Percentiles rank a stretch among this genome's conserved stretches.
Conservation (phyloP, 2,329 filamentous ascomycete species). For the Alternaria sp. region DNA sequence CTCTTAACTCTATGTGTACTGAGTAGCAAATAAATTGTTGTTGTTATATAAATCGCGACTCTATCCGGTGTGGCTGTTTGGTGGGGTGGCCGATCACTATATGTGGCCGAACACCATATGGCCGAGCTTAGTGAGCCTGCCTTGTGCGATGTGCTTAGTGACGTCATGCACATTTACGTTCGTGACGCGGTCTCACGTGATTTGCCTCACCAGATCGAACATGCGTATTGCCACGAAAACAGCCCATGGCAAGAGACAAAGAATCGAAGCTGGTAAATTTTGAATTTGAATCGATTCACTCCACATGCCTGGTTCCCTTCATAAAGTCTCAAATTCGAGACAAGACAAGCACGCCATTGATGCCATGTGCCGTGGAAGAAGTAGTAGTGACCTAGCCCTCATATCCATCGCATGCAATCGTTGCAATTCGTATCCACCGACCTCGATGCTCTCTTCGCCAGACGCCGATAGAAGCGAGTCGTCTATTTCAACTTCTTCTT, state of each 20-base stretch:
- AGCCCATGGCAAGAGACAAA: not conserved
- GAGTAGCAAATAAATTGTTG: no score
- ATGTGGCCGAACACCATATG: no score
- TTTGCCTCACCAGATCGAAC: not conserved
- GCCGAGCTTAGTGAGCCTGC: no score
- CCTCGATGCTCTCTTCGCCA: constrained; percentile 40
- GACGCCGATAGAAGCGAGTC: constrained; percentile 50
- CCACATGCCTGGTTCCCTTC: constrained; percentile 44
- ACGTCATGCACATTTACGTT: constrained; percentile 11
- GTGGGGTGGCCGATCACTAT: no score
- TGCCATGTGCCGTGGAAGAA: constrained; percentile 33
- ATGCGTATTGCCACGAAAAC: not conserved
- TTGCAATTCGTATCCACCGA: constrained; percentile 43
- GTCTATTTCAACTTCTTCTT: constrained; percentile 99
- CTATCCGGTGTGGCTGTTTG: no score
- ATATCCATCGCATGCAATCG: constrained; percentile 44
- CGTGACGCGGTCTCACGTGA: constrained; percentile 22
- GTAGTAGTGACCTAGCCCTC: constrained; percentile 38
- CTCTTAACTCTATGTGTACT: no score
- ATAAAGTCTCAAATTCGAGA: constrained; percentile 37
- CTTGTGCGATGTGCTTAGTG: not conserved
- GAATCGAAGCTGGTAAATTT: constrained; percentile 25
- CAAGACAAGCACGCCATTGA: constrained; percentile 38
- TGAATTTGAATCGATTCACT: constrained; percentile 48
- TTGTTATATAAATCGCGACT: no score